These are phyloP conservation scores for Pleurotus ostreatus DNA, from an alignment of 768 basidiomycete species.

Conservation along the genomic window DNA sequence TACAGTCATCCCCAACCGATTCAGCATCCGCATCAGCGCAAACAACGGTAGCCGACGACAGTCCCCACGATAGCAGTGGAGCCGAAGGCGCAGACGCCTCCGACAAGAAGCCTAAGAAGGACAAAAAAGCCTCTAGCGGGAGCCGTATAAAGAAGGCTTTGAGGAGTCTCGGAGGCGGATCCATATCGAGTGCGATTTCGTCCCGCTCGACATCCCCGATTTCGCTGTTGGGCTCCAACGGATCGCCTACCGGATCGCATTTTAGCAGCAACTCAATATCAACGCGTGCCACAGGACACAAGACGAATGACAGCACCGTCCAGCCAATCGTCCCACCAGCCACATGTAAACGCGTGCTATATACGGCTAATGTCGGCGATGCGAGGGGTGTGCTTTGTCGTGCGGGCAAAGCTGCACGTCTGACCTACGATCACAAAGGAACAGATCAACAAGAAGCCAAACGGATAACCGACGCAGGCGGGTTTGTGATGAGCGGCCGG, in stretches of 20 bases:
- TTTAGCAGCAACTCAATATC: neutral
- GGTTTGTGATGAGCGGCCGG: constrained; percentile 97
- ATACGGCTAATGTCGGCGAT: constrained; percentile 96
- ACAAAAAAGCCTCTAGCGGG: constrained; percentile 38
- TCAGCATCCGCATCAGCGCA: constrained; percentile 12
- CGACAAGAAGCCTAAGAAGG: constrained; percentile 37
- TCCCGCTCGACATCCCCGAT: constrained; percentile 32
- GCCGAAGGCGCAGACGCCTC: constrained; percentile 34
- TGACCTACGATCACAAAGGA: constrained; percentile 99
- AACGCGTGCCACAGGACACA: constrained; percentile 6
- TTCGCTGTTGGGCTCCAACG: constrained; percentile 1
- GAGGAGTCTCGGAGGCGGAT: constrained; percentile 42
- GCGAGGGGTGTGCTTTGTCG: constrained; percentile 93
- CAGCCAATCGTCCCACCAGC: constrained; percentile 38
- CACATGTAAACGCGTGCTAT: constrained; percentile 70
- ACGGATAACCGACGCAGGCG: constrained; percentile 95
- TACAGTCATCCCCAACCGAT: constrained; percentile 16
- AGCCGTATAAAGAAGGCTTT: constrained; percentile 55
- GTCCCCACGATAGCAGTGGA: constrained; percentile 38
- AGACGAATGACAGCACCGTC: constrained; percentile 25
- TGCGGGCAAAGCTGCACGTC: constrained; percentile 81
- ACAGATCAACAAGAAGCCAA: constrained; percentile 97
- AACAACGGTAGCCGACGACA: constrained; percentile 18
- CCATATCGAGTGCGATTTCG: constrained; percentile 24
- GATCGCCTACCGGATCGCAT: neutral